Conservation (phyloP, 768 basidiomycete species). For the Antrodiella citrinella region DNA sequence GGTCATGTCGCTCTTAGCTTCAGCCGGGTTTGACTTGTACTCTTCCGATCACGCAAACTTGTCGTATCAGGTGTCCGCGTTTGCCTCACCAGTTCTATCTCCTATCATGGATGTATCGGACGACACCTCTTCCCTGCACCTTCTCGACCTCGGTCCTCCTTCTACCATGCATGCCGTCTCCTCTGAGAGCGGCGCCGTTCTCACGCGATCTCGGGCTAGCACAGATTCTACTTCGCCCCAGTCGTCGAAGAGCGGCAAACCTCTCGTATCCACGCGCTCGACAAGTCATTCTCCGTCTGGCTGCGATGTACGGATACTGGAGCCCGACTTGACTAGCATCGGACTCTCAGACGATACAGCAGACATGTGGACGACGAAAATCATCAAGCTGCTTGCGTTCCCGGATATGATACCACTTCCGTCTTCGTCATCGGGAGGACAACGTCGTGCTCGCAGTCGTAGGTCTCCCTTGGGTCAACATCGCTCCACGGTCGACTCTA, state of each 20-base stretch:
- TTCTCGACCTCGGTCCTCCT: conserved; percentile 29
- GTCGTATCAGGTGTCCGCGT: conserved; percentile 19
- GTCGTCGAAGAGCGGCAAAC: conserved; percentile 2
- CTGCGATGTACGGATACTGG: conserved; percentile 52
- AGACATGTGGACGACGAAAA: conserved; percentile 69
- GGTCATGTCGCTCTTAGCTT: conserved; percentile 48
- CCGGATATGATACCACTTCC: conserved; percentile 48
- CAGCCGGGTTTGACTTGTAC: conserved; percentile 59
- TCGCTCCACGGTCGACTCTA: background rate
- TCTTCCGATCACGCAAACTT: conserved; percentile 20
- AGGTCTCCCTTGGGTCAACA: background rate
- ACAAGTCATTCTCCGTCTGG: conserved; percentile 48
- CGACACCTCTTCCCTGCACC: conserved; percentile 12
- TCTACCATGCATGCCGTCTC: conserved; percentile 22
- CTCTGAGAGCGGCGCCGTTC: conserved; percentile 33
- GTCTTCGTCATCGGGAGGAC: background rate
- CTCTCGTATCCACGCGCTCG: conserved; percentile 18
- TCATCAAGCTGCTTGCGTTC: conserved; percentile 70
- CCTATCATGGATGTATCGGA: conserved; percentile 10
- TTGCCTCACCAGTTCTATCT: conserved; percentile 19
- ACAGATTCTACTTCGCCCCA: conserved; percentile 18
- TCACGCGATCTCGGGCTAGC: conserved; percentile 39
- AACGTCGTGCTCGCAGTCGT: background rate
- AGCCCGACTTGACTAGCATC: conserved; percentile 70
- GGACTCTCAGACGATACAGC: conserved; percentile 62